Percentiles rank a stretch among this genome's conserved stretches.
These are phyloP conservation scores for Tolypocladium tundrense DNA, from an alignment of 2,329 filamentous ascomycete species.

Conservation along the genomic window DNA sequence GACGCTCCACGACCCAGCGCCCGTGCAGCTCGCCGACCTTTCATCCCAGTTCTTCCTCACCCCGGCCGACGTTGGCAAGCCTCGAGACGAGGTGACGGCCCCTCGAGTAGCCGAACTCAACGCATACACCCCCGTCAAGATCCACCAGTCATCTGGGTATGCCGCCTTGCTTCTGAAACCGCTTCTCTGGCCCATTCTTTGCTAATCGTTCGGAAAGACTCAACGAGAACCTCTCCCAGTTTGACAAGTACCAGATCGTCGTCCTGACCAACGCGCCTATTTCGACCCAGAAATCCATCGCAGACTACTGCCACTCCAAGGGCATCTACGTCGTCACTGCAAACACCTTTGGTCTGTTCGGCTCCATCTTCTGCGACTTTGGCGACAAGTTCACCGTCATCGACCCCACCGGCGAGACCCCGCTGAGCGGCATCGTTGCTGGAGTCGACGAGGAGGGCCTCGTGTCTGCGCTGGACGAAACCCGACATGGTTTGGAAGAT, in stretches of 20 bases:
- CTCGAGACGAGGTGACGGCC: slow-evolving; percentile 75
- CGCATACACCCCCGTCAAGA: slow-evolving; percentile 82
- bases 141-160: slow-evolving; percentile 54
- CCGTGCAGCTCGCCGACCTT: slow-evolving; percentile 75
- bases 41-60: slow-evolving; percentile 97
- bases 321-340: slow-evolving; percentile 82
- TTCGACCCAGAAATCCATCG: slow-evolving; percentile 70
- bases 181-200: slow-evolving; percentile 2
- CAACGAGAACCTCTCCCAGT: slow-evolving; percentile 63
- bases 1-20: slow-evolving; percentile 82
- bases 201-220: slow-evolving; percentile 38
- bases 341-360: slow-evolving; percentile 89
- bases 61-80: slow-evolving; percentile 80
- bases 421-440: slow-evolving; percentile 78
- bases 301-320: slow-evolving; percentile 89
- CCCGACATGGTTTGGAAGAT: slow-evolving; percentile 88
- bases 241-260: slow-evolving; percentile 86
- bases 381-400: slow-evolving; percentile 86
- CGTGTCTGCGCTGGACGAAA: slow-evolving; percentile 90
- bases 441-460: slow-evolving; percentile 81
- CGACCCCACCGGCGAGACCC: slow-evolving; percentile 84
- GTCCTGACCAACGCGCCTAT: slow-evolving; percentile 80
- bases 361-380: slow-evolving; percentile 94
- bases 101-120: slow-evolving; percentile 91
- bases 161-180: not conserved